phyloP scores from a whole-genome alignment of 1,139 yeast species.

The Ashbya aceris region DNA sequence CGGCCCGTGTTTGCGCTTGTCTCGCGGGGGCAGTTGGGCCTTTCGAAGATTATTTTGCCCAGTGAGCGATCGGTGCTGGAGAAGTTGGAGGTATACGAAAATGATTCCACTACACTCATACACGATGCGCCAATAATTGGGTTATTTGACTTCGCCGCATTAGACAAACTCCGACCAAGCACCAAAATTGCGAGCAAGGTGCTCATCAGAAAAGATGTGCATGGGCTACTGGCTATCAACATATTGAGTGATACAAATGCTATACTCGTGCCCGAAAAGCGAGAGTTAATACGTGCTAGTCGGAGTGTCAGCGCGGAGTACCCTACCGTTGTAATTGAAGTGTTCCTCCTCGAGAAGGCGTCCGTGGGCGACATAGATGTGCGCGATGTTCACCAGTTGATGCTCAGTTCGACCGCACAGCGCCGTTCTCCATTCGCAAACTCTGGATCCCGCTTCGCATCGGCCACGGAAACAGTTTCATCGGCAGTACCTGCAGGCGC shows the following conservation, averaged over 20 bases:
- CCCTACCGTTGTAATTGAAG: constrained; percentile 55
- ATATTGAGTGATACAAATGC: constrained; percentile 29
- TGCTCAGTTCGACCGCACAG: constrained; percentile 10
- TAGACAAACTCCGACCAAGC: constrained; percentile 45
- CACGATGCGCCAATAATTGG: constrained; percentile 30
- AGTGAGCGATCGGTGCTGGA: constrained; percentile 55
- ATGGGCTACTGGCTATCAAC: constrained; percentile 38
- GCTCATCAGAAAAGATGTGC: constrained; percentile 48
- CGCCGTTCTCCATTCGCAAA: too few relatives aligned
- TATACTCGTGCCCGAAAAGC: constrained; percentile 17
- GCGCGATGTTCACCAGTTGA: constrained; percentile 18
- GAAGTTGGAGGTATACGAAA: constrained; percentile 31
- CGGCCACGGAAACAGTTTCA: too few relatives aligned
- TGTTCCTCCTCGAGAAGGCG: constrained; percentile 46
- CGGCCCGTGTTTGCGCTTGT: constrained; percentile 37
- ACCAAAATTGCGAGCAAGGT: constrained; percentile 51
- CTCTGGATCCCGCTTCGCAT: too few relatives aligned
- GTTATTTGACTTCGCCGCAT: constrained; percentile 44
- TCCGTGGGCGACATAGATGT: constrained; percentile 18
- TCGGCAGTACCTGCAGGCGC: too few relatives aligned
- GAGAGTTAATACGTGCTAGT: constrained; percentile 2
- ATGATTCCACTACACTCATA: constrained; percentile 19
- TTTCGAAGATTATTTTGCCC: constrained; percentile 60
- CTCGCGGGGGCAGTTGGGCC: constrained; percentile 56
- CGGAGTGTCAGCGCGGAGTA: constrained; percentile 32